Conservation (phyloP, 2,329 filamentous ascomycete species). For the Magnaporthiopsis incrustans region DNA sequence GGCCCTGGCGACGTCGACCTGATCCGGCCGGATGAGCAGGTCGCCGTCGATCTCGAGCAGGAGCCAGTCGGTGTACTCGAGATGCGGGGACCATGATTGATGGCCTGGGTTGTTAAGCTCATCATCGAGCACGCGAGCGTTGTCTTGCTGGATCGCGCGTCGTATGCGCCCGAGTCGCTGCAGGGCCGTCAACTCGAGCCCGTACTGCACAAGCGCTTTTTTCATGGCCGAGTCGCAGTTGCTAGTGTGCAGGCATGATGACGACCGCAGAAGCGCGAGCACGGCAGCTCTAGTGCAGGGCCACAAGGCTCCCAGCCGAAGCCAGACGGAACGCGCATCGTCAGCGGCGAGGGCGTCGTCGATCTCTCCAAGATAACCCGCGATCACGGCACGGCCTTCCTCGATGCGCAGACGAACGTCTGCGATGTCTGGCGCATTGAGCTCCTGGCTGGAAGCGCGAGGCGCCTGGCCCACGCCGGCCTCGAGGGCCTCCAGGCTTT, state of each 20-base stretch:
- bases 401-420: background rate
- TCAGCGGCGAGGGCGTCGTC: constrained; percentile 33
- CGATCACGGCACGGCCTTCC: background rate
- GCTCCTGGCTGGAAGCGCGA: background rate
- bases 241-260: constrained; percentile 3
- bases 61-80: constrained; percentile 50
- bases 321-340: constrained; percentile 26
- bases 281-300: constrained; percentile 17
- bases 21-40: constrained; percentile 52
- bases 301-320: background rate
- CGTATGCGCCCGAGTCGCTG: constrained; percentile 38
- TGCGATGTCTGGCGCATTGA: background rate
- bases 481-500: background rate
- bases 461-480: background rate
- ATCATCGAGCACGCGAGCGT: constrained; percentile 24
- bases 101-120: constrained; percentile 43
- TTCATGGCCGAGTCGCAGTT: constrained; percentile 28
- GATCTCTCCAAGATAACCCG: constrained; percentile 30
- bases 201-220: constrained; percentile 33
- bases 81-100: constrained; percentile 43
- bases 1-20: constrained; percentile 53
- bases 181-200: constrained; percentile 30
- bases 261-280: constrained; percentile 38
- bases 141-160: constrained; percentile 20
- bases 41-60: constrained; percentile 59